Evolutionary conservation across 23 red algal species (phyloP), one percentile per base, ranked within the genome.

Genomic region (Gracilaria gracilis): DNA sequence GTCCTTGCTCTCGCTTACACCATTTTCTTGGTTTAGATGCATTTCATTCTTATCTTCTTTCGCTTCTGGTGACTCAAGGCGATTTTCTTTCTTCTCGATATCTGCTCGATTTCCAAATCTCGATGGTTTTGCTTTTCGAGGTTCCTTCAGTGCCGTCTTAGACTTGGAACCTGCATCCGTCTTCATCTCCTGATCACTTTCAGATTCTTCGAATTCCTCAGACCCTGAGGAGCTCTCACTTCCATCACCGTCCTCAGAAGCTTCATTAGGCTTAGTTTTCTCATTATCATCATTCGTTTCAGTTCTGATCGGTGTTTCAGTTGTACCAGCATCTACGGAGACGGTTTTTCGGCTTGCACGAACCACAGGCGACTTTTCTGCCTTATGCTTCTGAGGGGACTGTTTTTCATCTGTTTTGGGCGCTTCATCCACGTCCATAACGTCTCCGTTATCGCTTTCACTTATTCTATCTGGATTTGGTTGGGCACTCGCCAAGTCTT

Each of bases 151-250:
- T 37, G 34, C 67, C 20, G 67, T 73, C 35, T 73, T 40, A 40
- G 67, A 1, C 67, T 73, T 73, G 33, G 33, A 3, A 20, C 44
- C 67, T 21, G 38, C 15, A 20, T 44, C 67, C 28, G 33, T 23
- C 20, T 4, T 44, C 21, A 44, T 40, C 20, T 44, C 67, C 7
- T 44, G 1, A 5, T 73, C 67, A 73, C 67, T 73, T 20, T 73
- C 67, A 21, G 67, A 73, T 40, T 37, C 67, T 1, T 73, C 67
- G 28, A 35, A 73, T 37, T 73, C 67, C 20, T 73, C 67, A 24
- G 67, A 73, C 35, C 67, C 67, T 1, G 67, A 73, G 21, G 67
- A 73, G 35, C 67, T 73, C 24, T 35, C 67, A 44, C 67, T 73
- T 3, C 67, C 44, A 44, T 5, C 8, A 15, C 35, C 67, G 6